Conservation (phyloP, 495 filamentous ascomycete species). For the Podospora pseudocomata region DNA sequence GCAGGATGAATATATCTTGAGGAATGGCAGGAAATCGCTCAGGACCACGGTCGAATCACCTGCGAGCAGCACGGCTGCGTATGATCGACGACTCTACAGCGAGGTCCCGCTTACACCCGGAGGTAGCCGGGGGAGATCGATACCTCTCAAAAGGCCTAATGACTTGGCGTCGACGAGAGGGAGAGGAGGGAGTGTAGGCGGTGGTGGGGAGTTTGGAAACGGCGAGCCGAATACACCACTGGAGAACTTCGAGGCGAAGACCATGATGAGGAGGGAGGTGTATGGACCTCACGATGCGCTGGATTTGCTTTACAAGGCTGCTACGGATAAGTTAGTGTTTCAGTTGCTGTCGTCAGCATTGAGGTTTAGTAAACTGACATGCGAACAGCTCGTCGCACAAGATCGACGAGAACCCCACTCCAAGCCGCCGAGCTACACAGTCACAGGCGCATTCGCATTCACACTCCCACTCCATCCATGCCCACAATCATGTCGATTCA, state of each 20-base stretch:
- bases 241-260: slow-evolving; percentile 59
- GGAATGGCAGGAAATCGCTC: slow-evolving; percentile 53
- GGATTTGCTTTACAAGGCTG: slow-evolving; percentile 65
- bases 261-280: slow-evolving; percentile 59
- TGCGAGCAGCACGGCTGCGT: slow-evolving; percentile 17
- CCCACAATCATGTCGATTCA: slow-evolving; percentile 18
- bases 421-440: slow-evolving; percentile 6
- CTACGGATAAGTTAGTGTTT: slow-evolving; percentile 51
- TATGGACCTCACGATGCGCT: slow-evolving; percentile 69
- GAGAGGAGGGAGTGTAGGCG: slow-evolving; percentile 29
- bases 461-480: slow-evolving; percentile 21
- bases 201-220: slow-evolving; percentile 40
- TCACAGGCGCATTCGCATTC: not conserved
- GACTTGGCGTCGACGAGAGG: slow-evolving; percentile 29
- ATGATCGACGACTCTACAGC: slow-evolving; percentile 44
- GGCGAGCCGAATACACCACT: slow-evolving; percentile 44
- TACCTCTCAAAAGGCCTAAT: slow-evolving; percentile 54
- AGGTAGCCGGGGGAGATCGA: slow-evolving; percentile 53
- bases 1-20: slow-evolving; percentile 51
- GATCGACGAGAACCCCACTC: slow-evolving; percentile 21
- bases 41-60: slow-evolving; percentile 40
- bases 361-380: slow-evolving; percentile 14
- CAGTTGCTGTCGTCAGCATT: slow-evolving; percentile 8
- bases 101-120: slow-evolving; percentile 59
- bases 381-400: slow-evolving; percentile 26